phyloP scores from a whole-genome alignment of 805 yeast species.

The Kodamaea restingae region DNA sequence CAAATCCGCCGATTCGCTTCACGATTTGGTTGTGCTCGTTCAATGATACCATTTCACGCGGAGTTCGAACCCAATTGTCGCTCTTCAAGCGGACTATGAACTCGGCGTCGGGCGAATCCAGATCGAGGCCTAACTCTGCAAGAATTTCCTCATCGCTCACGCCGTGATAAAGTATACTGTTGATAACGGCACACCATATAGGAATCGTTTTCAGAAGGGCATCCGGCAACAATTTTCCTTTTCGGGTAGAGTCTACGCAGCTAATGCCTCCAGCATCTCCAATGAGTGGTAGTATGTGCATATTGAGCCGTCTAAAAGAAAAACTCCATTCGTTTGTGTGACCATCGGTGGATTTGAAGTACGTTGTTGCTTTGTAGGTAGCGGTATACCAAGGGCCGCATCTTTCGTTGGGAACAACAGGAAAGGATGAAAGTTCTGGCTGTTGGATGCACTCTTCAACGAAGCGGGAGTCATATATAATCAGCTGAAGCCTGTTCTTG shows the following conservation, averaged over 20 bases:
- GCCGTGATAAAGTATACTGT: slow-evolving; percentile 45
- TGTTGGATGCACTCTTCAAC: slow-evolving; percentile 27
- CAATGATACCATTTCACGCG: slow-evolving; percentile 49
- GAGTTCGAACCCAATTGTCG: slow-evolving; percentile 42
- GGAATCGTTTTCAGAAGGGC: slow-evolving; percentile 84
- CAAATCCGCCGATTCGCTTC: slow-evolving; percentile 46
- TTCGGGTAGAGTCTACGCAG: slow-evolving; percentile 78
- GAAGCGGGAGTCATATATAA: slow-evolving; percentile 56
- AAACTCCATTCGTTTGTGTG: slow-evolving; percentile 81
- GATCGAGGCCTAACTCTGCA: slow-evolving; percentile 1
- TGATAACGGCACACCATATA: slow-evolving; percentile 84
- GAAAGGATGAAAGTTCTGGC: slow-evolving; percentile 19
- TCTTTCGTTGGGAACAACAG: slow-evolving; percentile 70
- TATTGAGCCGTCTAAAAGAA: slow-evolving; percentile 65
- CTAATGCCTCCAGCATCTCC: slow-evolving; percentile 43
- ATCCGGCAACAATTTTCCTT: slow-evolving; percentile 85
- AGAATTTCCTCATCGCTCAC: slow-evolving; percentile 8
- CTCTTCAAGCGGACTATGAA: slow-evolving; percentile 8
- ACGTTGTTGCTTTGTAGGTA: slow-evolving; percentile 44
- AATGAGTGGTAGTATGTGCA: slow-evolving; percentile 59
- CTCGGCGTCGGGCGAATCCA: background rate
- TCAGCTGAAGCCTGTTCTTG: slow-evolving; percentile 67
- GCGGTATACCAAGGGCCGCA: slow-evolving; percentile 85
- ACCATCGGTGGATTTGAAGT: slow-evolving; percentile 91
- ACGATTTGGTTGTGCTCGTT: slow-evolving; percentile 55